Base-by-base conservation (phyloP, 2,329 filamentous ascomycete genomes). In the Phialocephala subalpina region DNA sequence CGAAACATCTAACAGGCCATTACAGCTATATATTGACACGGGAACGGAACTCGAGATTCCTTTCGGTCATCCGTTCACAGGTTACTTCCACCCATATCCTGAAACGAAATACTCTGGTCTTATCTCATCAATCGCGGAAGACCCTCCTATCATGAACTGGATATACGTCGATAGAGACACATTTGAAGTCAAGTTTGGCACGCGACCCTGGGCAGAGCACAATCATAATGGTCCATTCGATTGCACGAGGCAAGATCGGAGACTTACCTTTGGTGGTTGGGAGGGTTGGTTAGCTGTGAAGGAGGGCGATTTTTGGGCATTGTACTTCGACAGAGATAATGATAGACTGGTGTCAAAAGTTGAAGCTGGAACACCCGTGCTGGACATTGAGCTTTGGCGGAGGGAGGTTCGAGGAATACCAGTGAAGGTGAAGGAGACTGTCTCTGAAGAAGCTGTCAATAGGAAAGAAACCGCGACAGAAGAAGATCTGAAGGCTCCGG, bases 181-280 rank as follows among this genome's bases (percentile, higher is more conserved):
- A 0, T 79, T 85, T 53, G 83, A 88, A 72, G 67, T 90, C 20
- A 85, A 83, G 66, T 89, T 89, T 73, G 87, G 86, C 20, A 89
- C 89, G 40, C 87, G 92, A 42, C 89, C 88, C 62, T 89, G 91
- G 66, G 93, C 90, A 47, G 82, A 90, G 35, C 85, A 82, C 27
- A 91, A 97, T 77, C 82, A 90, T 67, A 87, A 94, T 60, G 93
- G 92, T 16, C 90, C 90, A 8, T 97, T 91, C 89, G 83, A 85
- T 73, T 84, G 82, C 73, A 85, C 83, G 2, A 78, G 81, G 45
- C 82, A 84, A 73, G 83, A 86, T 69, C 79, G 80, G 14, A 80
- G 84, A 42, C 76, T 86, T 70, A 84, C 79, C 0, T 75, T 84
- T 7, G 79, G 81, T 35, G 89, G 92, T 72, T 97, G 92, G 91